Percentiles rank a stretch among this genome's conserved stretches.
phyloP scores from a whole-genome alignment of 805 yeast genomes.

The Candida golubevii region DNA sequence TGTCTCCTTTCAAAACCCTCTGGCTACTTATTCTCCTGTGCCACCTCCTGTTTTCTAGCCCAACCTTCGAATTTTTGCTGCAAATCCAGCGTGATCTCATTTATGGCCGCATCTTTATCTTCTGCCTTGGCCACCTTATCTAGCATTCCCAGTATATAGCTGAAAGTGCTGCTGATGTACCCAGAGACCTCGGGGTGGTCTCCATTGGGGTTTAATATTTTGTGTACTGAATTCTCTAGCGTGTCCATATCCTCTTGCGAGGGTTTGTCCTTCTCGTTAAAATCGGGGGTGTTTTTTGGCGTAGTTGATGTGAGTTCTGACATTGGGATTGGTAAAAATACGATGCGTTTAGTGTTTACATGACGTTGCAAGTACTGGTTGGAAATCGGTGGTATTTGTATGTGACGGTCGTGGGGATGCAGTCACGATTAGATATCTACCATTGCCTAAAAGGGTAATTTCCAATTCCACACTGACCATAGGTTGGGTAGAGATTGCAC shows the following conservation, averaged over 20 bases:
- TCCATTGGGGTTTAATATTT: slow-evolving; percentile 26
- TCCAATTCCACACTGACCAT: too few species aligned
- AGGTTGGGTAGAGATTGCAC: too few species aligned
- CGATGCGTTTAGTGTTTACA: too few species aligned
- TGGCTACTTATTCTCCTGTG: not conserved
- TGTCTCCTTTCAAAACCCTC: not conserved
- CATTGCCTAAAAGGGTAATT: too few species aligned
- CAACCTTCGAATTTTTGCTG: slow-evolving; percentile 25
- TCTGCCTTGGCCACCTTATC: slow-evolving; percentile 27
- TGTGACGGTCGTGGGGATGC: too few species aligned
- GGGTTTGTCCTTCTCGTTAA: slow-evolving; percentile 6
- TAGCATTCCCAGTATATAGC: slow-evolving; percentile 24
- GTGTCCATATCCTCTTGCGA: slow-evolving; percentile 8
- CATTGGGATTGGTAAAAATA: too few species aligned
- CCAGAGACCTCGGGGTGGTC: slow-evolving; percentile 25
- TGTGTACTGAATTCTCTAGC: slow-evolving; percentile 6
- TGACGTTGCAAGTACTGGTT: too few species aligned
- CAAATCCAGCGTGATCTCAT: slow-evolving; percentile 35
- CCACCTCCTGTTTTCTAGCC: slow-evolving; percentile 12
- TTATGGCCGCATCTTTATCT: slow-evolving; percentile 31
- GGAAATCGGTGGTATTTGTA: too few species aligned
- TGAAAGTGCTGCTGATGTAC: slow-evolving; percentile 24
- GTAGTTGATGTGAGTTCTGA: too few species aligned
- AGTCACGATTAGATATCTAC: too few species aligned
- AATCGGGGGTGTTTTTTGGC: not conserved